Percentiles rank a stretch among this genome's conserved stretches.
Conservation (phyloP, 139 green algal species). For the Coelastrella sp. region DNA sequence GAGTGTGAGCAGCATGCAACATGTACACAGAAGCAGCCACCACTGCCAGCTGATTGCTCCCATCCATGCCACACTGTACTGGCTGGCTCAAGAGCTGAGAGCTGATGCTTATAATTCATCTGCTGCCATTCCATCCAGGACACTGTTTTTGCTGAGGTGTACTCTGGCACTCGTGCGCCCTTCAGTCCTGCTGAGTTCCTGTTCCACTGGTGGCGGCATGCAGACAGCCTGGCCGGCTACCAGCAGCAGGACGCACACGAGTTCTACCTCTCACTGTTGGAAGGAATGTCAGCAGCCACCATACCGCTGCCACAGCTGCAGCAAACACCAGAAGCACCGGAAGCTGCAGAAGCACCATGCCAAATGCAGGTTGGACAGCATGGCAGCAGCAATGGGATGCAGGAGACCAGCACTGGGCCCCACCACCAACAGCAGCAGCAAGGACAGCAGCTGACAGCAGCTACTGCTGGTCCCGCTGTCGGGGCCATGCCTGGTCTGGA, state of each 20-base stretch:
- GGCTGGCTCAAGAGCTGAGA: background rate
- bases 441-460: constrained; percentile 12
- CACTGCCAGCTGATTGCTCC: too few species aligned
- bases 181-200: constrained; percentile 77
- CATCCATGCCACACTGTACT: background rate
- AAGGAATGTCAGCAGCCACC: constrained; percentile 47
- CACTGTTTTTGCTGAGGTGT: constrained; percentile 69
- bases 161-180: constrained; percentile 65
- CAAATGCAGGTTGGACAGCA: background rate
- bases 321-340: background rate
- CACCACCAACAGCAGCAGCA: constrained; percentile 17
- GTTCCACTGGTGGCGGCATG: constrained; percentile 83
- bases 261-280: constrained; percentile 89
- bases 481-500: constrained; percentile 15
- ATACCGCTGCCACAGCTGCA: constrained; percentile 7
- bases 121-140: constrained; percentile 58
- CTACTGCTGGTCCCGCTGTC: background rate
- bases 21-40: background rate
- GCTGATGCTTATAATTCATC: background rate
- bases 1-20: background rate
- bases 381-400: background rate
- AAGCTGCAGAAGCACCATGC: constrained; percentile 41
- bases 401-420: background rate
- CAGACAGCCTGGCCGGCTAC: constrained; percentile 76
- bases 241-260: constrained; percentile 94